Evolutionary conservation across 352 stramenopile species (phyloP).

Genomic region (Phytophthora capsici): DNA sequence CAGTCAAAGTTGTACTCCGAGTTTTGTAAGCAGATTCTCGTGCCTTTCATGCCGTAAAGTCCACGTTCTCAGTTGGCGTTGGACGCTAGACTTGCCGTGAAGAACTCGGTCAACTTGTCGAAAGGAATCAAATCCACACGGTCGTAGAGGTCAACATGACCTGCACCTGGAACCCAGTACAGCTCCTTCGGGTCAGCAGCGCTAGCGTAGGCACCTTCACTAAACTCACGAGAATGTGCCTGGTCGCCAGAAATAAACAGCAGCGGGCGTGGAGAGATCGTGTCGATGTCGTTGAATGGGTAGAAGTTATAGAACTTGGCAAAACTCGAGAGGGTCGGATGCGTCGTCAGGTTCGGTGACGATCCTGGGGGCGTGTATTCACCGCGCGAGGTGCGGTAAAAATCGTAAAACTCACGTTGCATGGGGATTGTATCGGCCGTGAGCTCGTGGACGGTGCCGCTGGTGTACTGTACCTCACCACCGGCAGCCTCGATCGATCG

Average conservation of each 20-base stretch:
- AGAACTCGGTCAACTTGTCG: slow-evolving; percentile 20
- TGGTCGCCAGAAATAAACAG: slow-evolving; percentile 17
- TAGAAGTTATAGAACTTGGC: slow-evolving; percentile 26
- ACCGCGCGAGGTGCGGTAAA: slow-evolving; percentile 18
- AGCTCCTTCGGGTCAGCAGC: slow-evolving; percentile 24
- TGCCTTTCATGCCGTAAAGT: too few relatives aligned
- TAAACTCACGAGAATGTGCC: slow-evolving; percentile 20
- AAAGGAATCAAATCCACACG: slow-evolving; percentile 23
- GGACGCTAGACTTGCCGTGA: neutral
- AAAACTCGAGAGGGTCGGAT: slow-evolving; percentile 6
- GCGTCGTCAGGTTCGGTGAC: slow-evolving; percentile 4
- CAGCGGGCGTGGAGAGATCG: slow-evolving; percentile 19
- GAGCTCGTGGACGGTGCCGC: slow-evolving; percentile 12
- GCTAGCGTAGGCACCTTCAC: slow-evolving; percentile 15
- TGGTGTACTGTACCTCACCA: slow-evolving; percentile 6
- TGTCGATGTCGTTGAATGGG: slow-evolving; percentile 29
- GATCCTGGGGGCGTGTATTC: slow-evolving; percentile 17
- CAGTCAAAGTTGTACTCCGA: too few relatives aligned
- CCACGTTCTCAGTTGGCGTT: too few relatives aligned
- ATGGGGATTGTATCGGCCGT: slow-evolving; percentile 2
- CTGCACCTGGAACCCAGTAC: slow-evolving; percentile 14
- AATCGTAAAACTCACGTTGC: slow-evolving; percentile 23
- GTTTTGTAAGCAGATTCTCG: too few relatives aligned
- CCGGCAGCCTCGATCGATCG: slow-evolving; percentile 7
- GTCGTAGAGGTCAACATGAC: slow-evolving; percentile 24